Conservation (phyloP, 1,284 basidiomycete genomes). For the Laetiporus sulphureus region DNA sequence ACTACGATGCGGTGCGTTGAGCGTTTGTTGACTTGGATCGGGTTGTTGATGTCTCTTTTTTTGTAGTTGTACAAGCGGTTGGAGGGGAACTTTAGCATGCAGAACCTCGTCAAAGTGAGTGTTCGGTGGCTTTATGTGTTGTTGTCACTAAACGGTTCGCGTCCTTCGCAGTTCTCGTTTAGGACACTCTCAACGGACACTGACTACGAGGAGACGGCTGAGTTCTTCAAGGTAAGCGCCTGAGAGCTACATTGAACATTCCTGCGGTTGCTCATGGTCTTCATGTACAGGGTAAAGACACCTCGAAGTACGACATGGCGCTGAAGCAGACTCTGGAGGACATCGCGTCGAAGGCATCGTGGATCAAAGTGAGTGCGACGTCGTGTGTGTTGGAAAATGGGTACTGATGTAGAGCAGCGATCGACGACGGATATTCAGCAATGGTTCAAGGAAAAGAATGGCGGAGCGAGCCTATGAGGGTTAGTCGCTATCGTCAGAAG, state of each 20-base stretch:
- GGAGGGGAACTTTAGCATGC: constrained; percentile 59
- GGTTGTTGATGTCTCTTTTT: neutral
- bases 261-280: constrained; percentile 5
- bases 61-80: constrained; percentile 66
- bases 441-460: neutral
- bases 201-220: constrained; percentile 61
- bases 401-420: neutral
- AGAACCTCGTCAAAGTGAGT: constrained; percentile 43
- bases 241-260: neutral
- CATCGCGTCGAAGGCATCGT: constrained; percentile 50
- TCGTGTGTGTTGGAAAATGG: neutral
- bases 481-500: too few species aligned
- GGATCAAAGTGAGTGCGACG: constrained; percentile 50
- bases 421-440: constrained; percentile 4
- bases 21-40: neutral
- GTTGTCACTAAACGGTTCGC: too few species aligned
- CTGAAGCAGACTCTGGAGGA: constrained; percentile 65
- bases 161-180: too few species aligned
- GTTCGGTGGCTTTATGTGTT: too few species aligned
- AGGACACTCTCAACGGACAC: constrained; percentile 70
- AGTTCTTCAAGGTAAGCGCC: constrained; percentile 56
- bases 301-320: constrained; percentile 54
- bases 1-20: constrained; percentile 54
- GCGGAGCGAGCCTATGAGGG: too few species aligned
- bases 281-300: constrained; percentile 48